Conservation (phyloP, 129 eudicot genomes). For the Cynara cardunculus region DNA sequence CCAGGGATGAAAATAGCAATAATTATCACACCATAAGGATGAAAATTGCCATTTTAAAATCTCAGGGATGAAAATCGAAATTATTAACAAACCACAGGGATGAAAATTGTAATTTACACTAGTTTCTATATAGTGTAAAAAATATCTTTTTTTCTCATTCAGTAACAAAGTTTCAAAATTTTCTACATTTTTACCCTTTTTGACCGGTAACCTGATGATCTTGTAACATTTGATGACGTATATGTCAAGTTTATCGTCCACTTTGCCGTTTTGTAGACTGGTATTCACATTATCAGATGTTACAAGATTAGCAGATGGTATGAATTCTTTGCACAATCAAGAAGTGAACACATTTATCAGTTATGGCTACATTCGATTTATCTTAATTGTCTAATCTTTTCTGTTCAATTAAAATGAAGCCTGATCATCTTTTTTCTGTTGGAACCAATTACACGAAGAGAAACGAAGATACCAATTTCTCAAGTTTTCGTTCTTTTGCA, state of each 20-base stretch:
- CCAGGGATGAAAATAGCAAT: too few species aligned
- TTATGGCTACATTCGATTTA: background rate
- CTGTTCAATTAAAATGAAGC: background rate
- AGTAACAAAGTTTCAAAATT: background rate
- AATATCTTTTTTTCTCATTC: background rate
- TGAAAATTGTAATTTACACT: too few species aligned
- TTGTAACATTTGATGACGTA: background rate
- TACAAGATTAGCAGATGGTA: background rate
- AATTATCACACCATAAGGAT: too few species aligned
- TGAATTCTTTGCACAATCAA: background rate
- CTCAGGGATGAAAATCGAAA: too few species aligned
- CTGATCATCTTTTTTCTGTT: background rate
- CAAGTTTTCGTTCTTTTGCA: slow-evolving; percentile 31
- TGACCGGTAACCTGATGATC: background rate
- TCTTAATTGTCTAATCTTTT: background rate
- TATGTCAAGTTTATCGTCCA: background rate
- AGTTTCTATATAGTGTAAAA: too few species aligned
- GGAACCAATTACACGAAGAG: background rate
- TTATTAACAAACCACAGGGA: too few species aligned
- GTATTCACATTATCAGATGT: background rate
- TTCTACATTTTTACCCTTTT: background rate
- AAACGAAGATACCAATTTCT: background rate
- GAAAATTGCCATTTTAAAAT: too few species aligned
- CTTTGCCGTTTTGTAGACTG: background rate
- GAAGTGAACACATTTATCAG: background rate